Evolutionary conservation across 2,329 filamentous ascomycete species (phyloP).

Genomic region (Xylariales sp.): DNA sequence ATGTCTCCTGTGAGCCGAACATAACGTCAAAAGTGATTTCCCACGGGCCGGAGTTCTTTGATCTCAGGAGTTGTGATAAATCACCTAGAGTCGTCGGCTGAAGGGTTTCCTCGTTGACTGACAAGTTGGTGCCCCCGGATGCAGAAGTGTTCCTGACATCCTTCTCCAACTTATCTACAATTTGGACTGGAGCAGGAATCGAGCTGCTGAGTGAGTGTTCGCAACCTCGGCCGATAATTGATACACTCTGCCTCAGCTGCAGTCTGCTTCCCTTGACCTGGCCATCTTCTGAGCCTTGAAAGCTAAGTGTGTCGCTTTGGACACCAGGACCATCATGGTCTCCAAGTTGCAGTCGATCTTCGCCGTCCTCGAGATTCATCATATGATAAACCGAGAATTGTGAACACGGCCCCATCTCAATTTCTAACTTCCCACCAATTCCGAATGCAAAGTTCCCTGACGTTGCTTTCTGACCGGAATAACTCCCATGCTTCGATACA

Average conservation of each 20-base stretch:
- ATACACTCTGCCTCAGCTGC: neutral
- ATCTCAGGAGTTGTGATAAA: conserved; percentile 37
- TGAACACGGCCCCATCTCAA: conserved; percentile 33
- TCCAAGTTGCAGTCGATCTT: conserved; percentile 16
- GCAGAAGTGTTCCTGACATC: neutral
- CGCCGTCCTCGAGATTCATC: conserved; percentile 33
- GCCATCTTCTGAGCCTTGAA: neutral
- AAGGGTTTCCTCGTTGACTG: neutral
- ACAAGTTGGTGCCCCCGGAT: neutral
- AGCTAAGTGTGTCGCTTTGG: neutral
- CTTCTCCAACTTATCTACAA: neutral
- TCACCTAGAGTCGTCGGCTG: conserved; percentile 20
- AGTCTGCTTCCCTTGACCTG: neutral
- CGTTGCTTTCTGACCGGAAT: conserved; percentile 46
- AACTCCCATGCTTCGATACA: conserved; percentile 42
- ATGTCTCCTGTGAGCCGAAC: conserved; percentile 33
- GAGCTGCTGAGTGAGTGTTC: neutral
- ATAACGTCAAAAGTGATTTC: conserved; percentile 40
- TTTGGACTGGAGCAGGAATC: too few relatives aligned
- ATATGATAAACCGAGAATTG: conserved; percentile 46
- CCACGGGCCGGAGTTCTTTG: conserved; percentile 38
- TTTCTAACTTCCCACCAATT: conserved; percentile 32
- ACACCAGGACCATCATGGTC: too few relatives aligned
- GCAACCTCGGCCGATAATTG: neutral
- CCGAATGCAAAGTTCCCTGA: conserved; percentile 45